Conservation (phyloP, 176 grass and related monocot genomes). For the Bonia amplexicaulis region DNA sequence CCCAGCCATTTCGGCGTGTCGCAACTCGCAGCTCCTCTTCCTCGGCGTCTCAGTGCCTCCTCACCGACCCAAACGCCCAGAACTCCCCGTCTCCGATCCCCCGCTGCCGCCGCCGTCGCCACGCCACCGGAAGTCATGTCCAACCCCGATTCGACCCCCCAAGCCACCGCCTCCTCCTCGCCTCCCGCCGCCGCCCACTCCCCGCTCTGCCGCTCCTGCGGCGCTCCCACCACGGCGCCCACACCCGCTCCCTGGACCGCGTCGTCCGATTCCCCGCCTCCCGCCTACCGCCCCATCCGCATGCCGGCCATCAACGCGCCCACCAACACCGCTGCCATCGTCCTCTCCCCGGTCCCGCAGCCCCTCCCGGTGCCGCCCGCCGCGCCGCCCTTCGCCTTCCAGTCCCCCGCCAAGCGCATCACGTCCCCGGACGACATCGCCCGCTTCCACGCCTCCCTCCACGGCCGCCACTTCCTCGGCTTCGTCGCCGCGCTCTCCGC, state of each 20-base stretch:
- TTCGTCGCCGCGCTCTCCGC: slow-evolving; percentile 77
- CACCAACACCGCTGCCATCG: slow-evolving; percentile 65
- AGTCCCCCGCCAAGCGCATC: slow-evolving; percentile 59
- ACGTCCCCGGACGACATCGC: slow-evolving; percentile 51
- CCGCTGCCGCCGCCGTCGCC: neutral
- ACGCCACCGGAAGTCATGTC: slow-evolving; percentile 41
- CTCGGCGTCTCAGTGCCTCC: neutral
- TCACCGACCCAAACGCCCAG: slow-evolving; percentile 13
- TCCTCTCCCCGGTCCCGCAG: slow-evolving; percentile 71
- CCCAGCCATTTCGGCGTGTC: neutral
- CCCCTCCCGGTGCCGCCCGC: slow-evolving; percentile 49
- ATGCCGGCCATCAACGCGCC: slow-evolving; percentile 79
- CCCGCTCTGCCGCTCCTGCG: slow-evolving; percentile 44
- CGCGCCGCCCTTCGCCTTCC: slow-evolving; percentile 51
- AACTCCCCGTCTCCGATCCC: slow-evolving; percentile 12
- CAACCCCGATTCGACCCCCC: slow-evolving; percentile 28
- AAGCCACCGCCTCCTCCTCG: neutral
- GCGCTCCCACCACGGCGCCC: slow-evolving; percentile 38
- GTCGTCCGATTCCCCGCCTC: slow-evolving; percentile 57
- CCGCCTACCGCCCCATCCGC: slow-evolving; percentile 94
- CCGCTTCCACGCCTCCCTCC: slow-evolving; percentile 57
- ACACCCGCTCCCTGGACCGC: slow-evolving; percentile 45
- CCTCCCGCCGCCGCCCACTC: slow-evolving; percentile 14
- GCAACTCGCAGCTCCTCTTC: neutral
- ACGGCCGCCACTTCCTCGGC: slow-evolving; percentile 72